phyloP scores from a whole-genome alignment of 1,284 basidiomycete species.

The Neolentinus lepideus region DNA sequence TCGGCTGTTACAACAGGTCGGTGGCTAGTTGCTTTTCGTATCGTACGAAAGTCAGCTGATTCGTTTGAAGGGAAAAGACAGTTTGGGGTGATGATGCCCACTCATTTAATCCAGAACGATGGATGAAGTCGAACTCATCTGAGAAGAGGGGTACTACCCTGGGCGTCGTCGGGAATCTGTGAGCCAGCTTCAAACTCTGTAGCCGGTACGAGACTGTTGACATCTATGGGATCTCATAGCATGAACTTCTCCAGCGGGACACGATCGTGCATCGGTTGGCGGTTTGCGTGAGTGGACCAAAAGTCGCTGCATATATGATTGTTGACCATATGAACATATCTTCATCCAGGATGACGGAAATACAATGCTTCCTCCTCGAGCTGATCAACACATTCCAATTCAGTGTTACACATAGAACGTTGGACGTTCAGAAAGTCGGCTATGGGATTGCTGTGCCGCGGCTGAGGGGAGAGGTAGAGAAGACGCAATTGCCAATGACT shows the following conservation, averaged over 20 bases:
- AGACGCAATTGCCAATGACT: conserved; percentile 3
- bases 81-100: not conserved
- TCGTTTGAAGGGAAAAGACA: not conserved
- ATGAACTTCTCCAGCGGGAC: not conserved
- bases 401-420: conserved; percentile 2
- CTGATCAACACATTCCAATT: conserved; percentile 13
- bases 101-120: not conserved
- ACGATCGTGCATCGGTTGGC: conserved; percentile 1
- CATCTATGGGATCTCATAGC: not conserved
- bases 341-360: conserved; percentile 2
- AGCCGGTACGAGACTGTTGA: not conserved
- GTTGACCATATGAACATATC: not conserved
- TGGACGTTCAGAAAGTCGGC: conserved; percentile 1
- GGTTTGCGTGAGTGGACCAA: not conserved
- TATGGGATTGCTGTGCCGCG: conserved; percentile 1
- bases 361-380: conserved; percentile 9
- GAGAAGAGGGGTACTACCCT: not conserved
- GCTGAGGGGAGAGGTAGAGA: conserved; percentile 2
- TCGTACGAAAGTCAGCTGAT: not conserved
- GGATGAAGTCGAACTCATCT: not conserved
- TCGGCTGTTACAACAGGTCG: not conserved
- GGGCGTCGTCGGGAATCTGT: not conserved
- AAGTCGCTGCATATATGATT: not conserved
- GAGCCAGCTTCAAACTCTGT: not conserved
- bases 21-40: not conserved